These are phyloP conservation scores for Phoma herbarum DNA, from an alignment of 2,329 filamentous ascomycete species.

Conservation along the genomic window DNA sequence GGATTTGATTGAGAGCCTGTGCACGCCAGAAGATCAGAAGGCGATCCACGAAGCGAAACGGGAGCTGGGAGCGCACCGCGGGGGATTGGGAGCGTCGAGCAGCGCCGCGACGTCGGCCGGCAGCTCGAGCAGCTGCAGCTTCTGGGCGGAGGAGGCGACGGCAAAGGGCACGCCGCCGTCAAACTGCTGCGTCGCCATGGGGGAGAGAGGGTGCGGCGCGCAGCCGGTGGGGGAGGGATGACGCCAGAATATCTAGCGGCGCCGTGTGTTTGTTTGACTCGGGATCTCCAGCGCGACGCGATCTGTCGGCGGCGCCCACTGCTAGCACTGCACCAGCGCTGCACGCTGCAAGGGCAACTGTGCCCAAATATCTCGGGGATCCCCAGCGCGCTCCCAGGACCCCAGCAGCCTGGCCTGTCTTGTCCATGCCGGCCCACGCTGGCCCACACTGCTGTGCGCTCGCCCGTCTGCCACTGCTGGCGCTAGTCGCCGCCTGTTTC, in stretches of 20 bases:
- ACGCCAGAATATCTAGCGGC: constrained; percentile 4
- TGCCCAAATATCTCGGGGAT: neutral
- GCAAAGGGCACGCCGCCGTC: constrained; percentile 54
- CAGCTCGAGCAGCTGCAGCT: constrained; percentile 68
- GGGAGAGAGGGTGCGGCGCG: neutral
- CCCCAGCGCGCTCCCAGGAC: constrained; percentile 1
- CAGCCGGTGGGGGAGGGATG: neutral
- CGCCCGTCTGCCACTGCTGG: constrained; percentile 33
- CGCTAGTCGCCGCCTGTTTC: constrained; percentile 35
- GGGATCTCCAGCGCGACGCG: constrained; percentile 8
- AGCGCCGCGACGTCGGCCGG: constrained; percentile 65
- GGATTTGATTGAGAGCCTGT: constrained; percentile 51
- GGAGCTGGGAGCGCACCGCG: constrained; percentile 50
- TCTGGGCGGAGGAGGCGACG: constrained; percentile 58
- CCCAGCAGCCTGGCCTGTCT: constrained; percentile 19
- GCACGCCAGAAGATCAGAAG: constrained; percentile 34
- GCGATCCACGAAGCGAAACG: constrained; percentile 27
- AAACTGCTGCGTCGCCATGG: constrained; percentile 57
- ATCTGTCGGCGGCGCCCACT: neutral
- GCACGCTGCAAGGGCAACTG: constrained; percentile 17
- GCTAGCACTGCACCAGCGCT: neutral
- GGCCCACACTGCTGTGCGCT: constrained; percentile 37
- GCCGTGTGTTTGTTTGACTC: constrained; percentile 16
- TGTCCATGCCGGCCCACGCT: constrained; percentile 16
- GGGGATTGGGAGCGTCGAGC: constrained; percentile 58